Percentiles rank a stretch among this genome's conserved stretches.
phyloP scores from a whole-genome alignment of 75 land plant genomes.

The Adiantum capillusveneris region DNA sequence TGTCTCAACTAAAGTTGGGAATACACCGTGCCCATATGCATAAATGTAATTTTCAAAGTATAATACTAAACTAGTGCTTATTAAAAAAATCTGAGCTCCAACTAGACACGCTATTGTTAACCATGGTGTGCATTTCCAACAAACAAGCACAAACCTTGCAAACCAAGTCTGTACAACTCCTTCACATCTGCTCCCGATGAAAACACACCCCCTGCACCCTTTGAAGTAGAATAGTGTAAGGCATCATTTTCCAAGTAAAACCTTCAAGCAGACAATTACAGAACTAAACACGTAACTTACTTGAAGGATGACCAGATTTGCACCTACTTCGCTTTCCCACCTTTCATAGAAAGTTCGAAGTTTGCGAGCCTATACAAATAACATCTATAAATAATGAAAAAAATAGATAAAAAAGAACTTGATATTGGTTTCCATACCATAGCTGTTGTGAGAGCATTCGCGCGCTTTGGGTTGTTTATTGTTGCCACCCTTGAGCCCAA shows the following conservation, averaged over 20 bases:
- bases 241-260: background rate
- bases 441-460: constrained; percentile 4
- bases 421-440: background rate
- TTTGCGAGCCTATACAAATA: background rate
- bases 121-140: no score
- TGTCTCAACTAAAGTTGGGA: background rate
- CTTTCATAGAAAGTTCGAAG: constrained; percentile 3
- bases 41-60: no score
- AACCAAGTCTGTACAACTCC: background rate
- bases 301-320: constrained; percentile 1
- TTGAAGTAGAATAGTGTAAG: background rate
- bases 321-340: constrained; percentile 1
- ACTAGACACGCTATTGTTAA: no score
- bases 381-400: background rate
- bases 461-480: background rate
- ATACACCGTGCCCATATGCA: no score
- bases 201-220: background rate
- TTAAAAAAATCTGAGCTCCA: no score
- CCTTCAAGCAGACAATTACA: background rate
- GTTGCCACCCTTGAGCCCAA: constrained; percentile 2
- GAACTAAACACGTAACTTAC: background rate
- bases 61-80: no score
- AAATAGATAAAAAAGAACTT: background rate
- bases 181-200: constrained; percentile 4
- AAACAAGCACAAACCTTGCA: constrained; percentile 4